Evolutionary conservation across 2,329 filamentous ascomycete genomes (phyloP), one percentile per base, ranked within the genome.

Genomic region (Cytospora schulzeri): DNA sequence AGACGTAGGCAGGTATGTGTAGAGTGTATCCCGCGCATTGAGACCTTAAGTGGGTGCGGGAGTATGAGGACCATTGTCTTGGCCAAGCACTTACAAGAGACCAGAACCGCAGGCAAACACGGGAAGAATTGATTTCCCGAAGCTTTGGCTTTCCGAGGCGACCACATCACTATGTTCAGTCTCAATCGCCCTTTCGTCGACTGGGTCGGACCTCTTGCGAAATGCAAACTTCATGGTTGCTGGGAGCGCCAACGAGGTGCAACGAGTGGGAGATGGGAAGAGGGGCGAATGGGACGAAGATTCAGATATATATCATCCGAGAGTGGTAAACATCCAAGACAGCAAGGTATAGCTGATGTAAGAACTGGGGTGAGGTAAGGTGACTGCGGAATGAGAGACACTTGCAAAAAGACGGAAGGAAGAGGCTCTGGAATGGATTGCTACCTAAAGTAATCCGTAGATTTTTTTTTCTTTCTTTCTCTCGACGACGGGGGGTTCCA

Each of bases 21-120:
- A n/a, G n/a, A n/a, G n/a, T n/a, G n/a, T n/a, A n/a, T n/a, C n/a
- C n/a, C n/a, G n/a, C n/a, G n/a, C n/a, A n/a, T n/a, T n/a, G n/a
- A n/a, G n/a, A n/a, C n/a, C n/a, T n/a, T n/a, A n/a, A n/a, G n/a
- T n/a, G n/a, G n/a, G n/a, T n/a, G n/a, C n/a, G n/a, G n/a, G n/a
- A 2, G 31, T 33, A 4, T 7, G 31, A 9, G 31, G 31, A 9
- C 33, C 33, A 15, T 15, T 35, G 33, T 35, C 33, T 35, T 35
- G 33, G 11, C 8, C 24, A n/a, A n/a, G n/a, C 29, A 19, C 45
- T 48, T 24, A 48, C 45, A 97, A 97, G 2, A 97, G 83, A 71
- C 93, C 93, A 59, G 93, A 91, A 68, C 93, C 93, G 73, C 92
- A 96, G 52, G 93, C 93, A 70, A 97, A 89, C 1, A 92, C 90